Evolutionary conservation across 2,329 filamentous ascomycete genomes (phyloP).

Genomic region (Trichoderma asperellum): DNA sequence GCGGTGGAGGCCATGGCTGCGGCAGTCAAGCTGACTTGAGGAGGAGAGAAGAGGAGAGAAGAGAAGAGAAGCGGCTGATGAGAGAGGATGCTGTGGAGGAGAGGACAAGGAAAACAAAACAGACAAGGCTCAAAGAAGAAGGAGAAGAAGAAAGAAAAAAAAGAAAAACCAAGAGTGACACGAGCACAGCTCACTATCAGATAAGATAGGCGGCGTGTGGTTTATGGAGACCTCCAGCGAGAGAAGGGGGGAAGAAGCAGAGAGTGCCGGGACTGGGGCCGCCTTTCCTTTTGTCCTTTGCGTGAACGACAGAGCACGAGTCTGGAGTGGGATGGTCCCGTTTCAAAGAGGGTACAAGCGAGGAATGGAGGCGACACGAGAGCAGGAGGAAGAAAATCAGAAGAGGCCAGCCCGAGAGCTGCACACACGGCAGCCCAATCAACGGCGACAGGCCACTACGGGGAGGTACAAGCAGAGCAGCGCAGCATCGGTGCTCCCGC

Average conservation of each 20-base stretch:
- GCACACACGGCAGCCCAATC: neutral
- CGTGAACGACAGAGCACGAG: neutral
- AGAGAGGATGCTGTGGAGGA: too few relatives aligned
- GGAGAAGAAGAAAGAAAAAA: neutral
- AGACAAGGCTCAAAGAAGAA: neutral
- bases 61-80: neutral
- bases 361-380: neutral
- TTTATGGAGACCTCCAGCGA: constrained; percentile 6
- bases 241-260: neutral
- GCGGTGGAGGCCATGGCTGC: constrained; percentile 53
- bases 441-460: neutral
- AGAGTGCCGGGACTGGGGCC: constrained; percentile 1
- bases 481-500: too few relatives aligned
- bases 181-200: constrained; percentile 24
- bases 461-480: neutral
- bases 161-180: neutral
- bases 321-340: neutral
- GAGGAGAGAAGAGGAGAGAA: too few relatives aligned
- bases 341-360: neutral
- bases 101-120: neutral
- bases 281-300: constrained; percentile 11
- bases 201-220: constrained; percentile 19
- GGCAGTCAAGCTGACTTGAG: neutral
- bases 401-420: neutral
- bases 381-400: neutral